A percentile compares a stretch with the other conserved stretches of the same genome.
These are phyloP conservation scores for Claviceps lovelessii DNA, from an alignment of 2,329 filamentous ascomycete genomes.

Conservation along the genomic window DNA sequence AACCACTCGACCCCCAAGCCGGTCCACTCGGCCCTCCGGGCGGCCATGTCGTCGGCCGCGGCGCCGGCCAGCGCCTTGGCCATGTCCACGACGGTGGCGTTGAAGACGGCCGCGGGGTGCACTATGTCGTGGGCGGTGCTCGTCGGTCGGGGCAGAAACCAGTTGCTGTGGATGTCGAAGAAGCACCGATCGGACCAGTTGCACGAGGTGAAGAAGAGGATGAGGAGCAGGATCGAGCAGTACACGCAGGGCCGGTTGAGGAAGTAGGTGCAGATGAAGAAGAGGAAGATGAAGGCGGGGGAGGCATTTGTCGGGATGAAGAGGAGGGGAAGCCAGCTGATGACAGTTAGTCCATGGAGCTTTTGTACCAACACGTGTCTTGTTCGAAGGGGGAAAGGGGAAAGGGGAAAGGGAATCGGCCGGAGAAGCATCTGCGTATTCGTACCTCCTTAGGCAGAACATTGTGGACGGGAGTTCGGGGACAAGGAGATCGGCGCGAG, in stretches of 20 bases:
- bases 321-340: slow-evolving; percentile 71
- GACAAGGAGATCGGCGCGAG: background rate
- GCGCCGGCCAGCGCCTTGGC: slow-evolving; percentile 50
- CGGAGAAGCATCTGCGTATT: background rate
- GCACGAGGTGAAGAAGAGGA: slow-evolving; percentile 84
- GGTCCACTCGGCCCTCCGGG: slow-evolving; percentile 50
- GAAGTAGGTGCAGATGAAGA: slow-evolving; percentile 88
- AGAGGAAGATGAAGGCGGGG: slow-evolving; percentile 72
- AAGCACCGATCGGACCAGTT: slow-evolving; percentile 84
- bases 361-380: background rate
- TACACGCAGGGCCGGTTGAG: slow-evolving; percentile 95
- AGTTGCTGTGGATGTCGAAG: slow-evolving; percentile 83
- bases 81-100: slow-evolving; percentile 37
- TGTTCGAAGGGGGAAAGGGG: background rate
- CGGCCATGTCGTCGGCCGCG: slow-evolving; percentile 47
- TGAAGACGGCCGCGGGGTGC: slow-evolving; percentile 18
- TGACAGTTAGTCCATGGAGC: background rate
- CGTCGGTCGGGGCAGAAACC: slow-evolving; percentile 68
- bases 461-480: slow-evolving; percentile 19
- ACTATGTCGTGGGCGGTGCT: slow-evolving; percentile 16
- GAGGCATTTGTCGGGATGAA: slow-evolving; percentile 80
- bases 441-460: slow-evolving; percentile 49
- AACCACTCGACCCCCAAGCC: slow-evolving; percentile 77
- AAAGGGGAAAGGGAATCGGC: slow-evolving; percentile 1
- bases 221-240: slow-evolving; percentile 87